These are phyloP conservation scores for Tephrocybe sp. DNA, from an alignment of 768 basidiomycete genomes.

Conservation along the genomic window DNA sequence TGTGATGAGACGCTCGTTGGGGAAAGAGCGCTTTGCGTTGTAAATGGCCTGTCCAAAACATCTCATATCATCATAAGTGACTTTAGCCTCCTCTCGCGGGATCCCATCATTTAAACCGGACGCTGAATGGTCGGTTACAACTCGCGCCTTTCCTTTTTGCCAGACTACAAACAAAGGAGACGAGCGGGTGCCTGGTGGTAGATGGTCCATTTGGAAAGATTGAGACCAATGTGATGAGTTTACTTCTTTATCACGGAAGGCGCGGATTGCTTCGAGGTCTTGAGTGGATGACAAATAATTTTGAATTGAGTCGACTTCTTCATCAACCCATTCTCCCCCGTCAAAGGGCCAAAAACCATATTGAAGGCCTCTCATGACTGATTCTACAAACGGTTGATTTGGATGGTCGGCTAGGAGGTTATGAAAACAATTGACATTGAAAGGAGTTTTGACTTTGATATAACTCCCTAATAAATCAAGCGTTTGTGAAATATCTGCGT, in stretches of 20 bases:
- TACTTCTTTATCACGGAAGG: constrained; percentile 9
- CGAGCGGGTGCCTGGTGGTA: constrained; percentile 23
- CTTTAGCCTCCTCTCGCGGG: not conserved
- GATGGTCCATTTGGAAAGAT: not conserved
- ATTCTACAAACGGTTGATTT: constrained; percentile 10
- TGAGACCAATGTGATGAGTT: constrained; percentile 6
- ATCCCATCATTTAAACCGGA: constrained; percentile 16
- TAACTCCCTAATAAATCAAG: not conserved
- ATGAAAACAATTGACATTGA: constrained; percentile 3
- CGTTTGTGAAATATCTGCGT: not conserved
- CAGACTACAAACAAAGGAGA: constrained; percentile 26
- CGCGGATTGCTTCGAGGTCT: constrained; percentile 1
- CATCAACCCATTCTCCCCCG: not conserved
- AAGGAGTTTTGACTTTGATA: constrained; percentile 1
- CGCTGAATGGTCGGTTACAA: constrained; percentile 26
- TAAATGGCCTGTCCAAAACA: constrained; percentile 6
- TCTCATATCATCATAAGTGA: constrained; percentile 9
- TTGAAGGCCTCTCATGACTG: constrained; percentile 4
- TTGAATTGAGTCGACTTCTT: not conserved
- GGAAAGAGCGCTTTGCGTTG: constrained; percentile 15
- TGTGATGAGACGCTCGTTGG: constrained; percentile 18
- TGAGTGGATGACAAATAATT: constrained; percentile 8
- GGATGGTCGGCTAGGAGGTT: constrained; percentile 4
- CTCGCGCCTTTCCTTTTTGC: constrained; percentile 23
- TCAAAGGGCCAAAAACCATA: constrained; percentile 9